A percentile compares a stretch with the other conserved stretches of the same genome.
phyloP scores from a whole-genome alignment of 257 asterid species.

The Solanum virginianum region DNA sequence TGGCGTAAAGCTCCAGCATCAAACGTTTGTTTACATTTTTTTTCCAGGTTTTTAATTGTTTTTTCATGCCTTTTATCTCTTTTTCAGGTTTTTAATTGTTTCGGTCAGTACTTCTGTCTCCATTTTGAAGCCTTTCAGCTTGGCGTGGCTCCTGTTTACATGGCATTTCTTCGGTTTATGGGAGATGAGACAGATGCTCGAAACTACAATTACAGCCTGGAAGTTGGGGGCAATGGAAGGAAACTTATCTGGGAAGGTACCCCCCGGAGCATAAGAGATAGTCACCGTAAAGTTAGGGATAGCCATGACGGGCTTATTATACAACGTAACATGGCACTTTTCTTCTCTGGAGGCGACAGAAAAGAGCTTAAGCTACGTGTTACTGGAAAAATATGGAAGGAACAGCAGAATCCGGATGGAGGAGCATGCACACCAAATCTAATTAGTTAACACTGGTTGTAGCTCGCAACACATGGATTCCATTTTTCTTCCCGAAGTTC shows the following conservation, averaged over 20 bases:
- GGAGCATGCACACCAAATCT: constrained; percentile 39
- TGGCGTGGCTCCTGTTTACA: background rate
- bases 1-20: background rate
- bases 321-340: background rate
- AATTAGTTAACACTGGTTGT: constrained; percentile 3
- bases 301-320: constrained; percentile 8
- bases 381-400: background rate
- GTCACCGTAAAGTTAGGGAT: constrained; percentile 49
- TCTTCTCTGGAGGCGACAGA: background rate
- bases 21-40: background rate
- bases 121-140: background rate
- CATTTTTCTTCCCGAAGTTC: background rate
- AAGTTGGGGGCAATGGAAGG: constrained; percentile 51
- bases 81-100: constrained; percentile 40
- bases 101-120: constrained; percentile 23
- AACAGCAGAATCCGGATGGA: background rate
- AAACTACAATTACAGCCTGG: constrained; percentile 32
- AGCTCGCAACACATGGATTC: background rate
- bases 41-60: background rate
- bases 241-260: constrained; percentile 49
- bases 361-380: background rate
- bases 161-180: background rate
- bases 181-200: background rate
- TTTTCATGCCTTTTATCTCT: background rate
- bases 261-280: constrained; percentile 42